Evolutionary conservation across 306 rosid species (phyloP).

Genomic region (Pyrus communis): DNA sequence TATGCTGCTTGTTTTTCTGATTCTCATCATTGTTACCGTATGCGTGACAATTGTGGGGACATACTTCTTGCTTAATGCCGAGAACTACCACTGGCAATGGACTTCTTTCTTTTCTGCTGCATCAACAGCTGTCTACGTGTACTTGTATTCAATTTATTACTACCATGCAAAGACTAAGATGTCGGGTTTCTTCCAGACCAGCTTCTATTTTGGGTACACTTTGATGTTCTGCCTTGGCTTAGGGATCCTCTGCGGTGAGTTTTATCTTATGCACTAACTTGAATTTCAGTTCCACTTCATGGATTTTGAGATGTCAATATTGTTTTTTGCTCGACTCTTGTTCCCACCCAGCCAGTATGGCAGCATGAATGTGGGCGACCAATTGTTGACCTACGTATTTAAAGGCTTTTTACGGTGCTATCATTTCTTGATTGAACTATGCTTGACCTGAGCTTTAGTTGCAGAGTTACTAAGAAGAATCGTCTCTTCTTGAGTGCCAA

Average conservation of each 20-base stretch:
- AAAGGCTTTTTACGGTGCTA: background rate
- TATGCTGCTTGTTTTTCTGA: slow-evolving; percentile 94
- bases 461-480: background rate
- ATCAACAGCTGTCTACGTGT: slow-evolving; percentile 91
- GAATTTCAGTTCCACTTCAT: background rate
- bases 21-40: slow-evolving; percentile 83
- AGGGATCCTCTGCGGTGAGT: slow-evolving; percentile 96
- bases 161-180: slow-evolving; percentile 96
- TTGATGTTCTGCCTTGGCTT: slow-evolving; percentile 96
- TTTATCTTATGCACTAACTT: background rate
- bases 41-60: slow-evolving; percentile 99
- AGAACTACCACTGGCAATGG: slow-evolving; percentile 99
- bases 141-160: slow-evolving; percentile 89
- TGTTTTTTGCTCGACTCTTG: background rate
- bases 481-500: background rate
- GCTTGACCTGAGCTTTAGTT: background rate
- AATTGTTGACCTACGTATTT: background rate
- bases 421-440: background rate
- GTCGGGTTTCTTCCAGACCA: slow-evolving; percentile 99
- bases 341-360: background rate
- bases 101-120: slow-evolving; percentile 99
- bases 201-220: slow-evolving; percentile 99
- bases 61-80: slow-evolving; percentile 92
- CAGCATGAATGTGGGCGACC: background rate
- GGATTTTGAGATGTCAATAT: background rate